Evolutionary conservation across 2,329 filamentous ascomycete genomes (phyloP).

Genomic region (Trichoderma brevicompactum): DNA sequence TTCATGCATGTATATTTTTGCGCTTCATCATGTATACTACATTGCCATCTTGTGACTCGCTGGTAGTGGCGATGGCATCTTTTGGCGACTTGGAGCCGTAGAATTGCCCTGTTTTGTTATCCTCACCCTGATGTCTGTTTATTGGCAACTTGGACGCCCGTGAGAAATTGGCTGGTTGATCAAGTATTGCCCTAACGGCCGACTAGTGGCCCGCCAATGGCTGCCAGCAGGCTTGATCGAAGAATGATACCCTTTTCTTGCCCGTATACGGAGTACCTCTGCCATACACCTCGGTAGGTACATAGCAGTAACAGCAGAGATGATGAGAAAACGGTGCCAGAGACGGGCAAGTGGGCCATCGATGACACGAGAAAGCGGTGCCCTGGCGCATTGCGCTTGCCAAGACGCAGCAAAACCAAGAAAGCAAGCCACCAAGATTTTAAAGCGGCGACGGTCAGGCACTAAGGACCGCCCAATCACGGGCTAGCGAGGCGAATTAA

Average conservation of each 20-base stretch:
- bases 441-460: constrained; percentile 17
- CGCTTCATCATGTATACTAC: constrained; percentile 21
- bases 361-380: constrained; percentile 10
- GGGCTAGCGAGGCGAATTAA: neutral
- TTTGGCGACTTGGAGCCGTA: neutral
- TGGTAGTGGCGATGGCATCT: constrained; percentile 1
- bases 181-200: too few relatives aligned
- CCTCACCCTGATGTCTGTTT: neutral
- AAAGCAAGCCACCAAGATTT: neutral
- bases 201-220: too few relatives aligned
- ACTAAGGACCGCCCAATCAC: constrained; percentile 16
- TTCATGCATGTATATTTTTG: constrained; percentile 24
- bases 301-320: neutral
- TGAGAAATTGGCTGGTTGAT: too few relatives aligned
- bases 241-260: too few relatives aligned
- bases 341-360: constrained; percentile 19
- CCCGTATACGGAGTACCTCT: too few relatives aligned
- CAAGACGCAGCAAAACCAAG: neutral
- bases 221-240: too few relatives aligned
- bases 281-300: neutral
- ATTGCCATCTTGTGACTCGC: constrained; percentile 17
- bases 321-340: constrained; percentile 18
- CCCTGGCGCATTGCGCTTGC: constrained; percentile 5
- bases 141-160: neutral
- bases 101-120: neutral